These are phyloP conservation scores for Apiotrichum akiyoshidainum DNA, from an alignment of 1,284 basidiomycete species.

Conservation along the genomic window DNA sequence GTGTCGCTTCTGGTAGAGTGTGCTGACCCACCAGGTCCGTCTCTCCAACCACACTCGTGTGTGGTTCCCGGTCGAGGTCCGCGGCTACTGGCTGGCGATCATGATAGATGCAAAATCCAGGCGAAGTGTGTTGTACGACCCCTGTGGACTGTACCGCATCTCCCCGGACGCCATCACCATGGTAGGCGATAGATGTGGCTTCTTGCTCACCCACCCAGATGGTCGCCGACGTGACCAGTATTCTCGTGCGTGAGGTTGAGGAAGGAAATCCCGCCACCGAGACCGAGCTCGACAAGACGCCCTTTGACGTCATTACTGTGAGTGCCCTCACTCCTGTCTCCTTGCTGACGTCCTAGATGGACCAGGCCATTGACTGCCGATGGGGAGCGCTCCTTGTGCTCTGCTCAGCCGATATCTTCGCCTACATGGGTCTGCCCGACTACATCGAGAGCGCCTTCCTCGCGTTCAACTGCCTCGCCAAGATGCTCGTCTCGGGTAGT, in stretches of 20 bases:
- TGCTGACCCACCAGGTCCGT: background rate
- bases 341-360: background rate
- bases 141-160: background rate
- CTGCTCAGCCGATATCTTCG: background rate
- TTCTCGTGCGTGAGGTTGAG: background rate
- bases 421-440: background rate
- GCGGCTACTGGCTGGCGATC: background rate
- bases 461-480: background rate
- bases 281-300: background rate
- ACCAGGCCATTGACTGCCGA: background rate
- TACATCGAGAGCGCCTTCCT: too few species aligned
- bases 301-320: background rate
- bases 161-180: background rate
- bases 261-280: background rate
- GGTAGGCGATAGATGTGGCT: too few species aligned
- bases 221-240: background rate
- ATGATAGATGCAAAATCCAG: background rate
- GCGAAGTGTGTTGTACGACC: background rate
- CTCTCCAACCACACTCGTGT: background rate
- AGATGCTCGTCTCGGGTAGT: background rate
- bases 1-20: background rate
- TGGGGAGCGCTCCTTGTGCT: background rate
- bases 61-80: background rate
- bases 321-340: background rate
- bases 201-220: background rate